Conservation (phyloP, 2,329 filamentous ascomycete genomes). For the Aspergillus awamori region DNA sequence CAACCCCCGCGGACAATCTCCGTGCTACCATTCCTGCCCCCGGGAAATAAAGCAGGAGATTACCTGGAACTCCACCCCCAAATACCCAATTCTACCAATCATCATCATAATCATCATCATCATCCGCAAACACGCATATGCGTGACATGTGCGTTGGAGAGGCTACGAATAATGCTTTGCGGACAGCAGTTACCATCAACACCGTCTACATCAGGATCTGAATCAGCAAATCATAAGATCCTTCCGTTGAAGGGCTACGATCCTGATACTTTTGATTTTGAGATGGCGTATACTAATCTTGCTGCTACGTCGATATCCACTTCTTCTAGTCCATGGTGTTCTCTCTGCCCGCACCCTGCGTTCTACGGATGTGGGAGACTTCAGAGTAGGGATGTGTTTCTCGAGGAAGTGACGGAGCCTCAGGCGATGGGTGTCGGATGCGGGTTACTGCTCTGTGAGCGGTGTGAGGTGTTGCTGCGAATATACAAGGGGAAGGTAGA, state of each 20-base stretch:
- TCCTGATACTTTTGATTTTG: conserved; percentile 22
- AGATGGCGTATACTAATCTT: conserved; percentile 28
- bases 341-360: conserved; percentile 45
- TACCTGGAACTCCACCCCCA: not conserved
- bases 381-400: conserved; percentile 18
- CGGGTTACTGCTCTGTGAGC: conserved; percentile 34
- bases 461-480: conserved; percentile 26
- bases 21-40: not conserved
- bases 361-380: conserved; percentile 36
- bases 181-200: too few species aligned
- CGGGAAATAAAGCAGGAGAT: too few species aligned
- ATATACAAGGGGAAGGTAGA: conserved; percentile 24
- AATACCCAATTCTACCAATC: too few species aligned
- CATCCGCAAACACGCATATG: conserved; percentile 41
- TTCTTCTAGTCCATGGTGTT: conserved; percentile 39
- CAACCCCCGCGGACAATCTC: conserved; percentile 12
- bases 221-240: too few species aligned
- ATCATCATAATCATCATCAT: too few species aligned
- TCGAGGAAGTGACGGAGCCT: not conserved
- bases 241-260: too few species aligned
- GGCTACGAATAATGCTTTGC: too few species aligned
- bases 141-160: conserved; percentile 35
- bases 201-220: too few species aligned
- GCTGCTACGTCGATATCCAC: too few species aligned
- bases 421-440: conserved; percentile 27